Base-by-base conservation (phyloP, 140 eudicot species). In the Senecio squalidus region DNA sequence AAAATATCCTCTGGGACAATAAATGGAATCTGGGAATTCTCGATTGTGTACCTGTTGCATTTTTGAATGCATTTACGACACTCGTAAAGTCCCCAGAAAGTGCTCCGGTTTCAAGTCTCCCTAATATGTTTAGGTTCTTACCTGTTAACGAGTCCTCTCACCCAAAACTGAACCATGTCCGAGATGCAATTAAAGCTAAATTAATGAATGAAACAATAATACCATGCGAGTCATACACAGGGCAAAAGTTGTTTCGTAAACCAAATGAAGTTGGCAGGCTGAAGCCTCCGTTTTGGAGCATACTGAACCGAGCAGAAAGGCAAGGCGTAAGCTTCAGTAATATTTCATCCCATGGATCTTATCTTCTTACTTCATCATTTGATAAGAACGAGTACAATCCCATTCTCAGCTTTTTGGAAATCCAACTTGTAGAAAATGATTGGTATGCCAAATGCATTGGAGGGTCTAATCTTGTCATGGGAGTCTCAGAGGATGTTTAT, bases 261-360 rank as follows among this genome's bases (percentile, higher is more conserved):
- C 94, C 94, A 1, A 10, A 24, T 10, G 88, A 84, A 55, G 82
- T 77, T 60, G 71, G 80, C 28, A 68, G 94, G 52, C 38, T 84
- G 29, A 34, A 60, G 49, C 80, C 82, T 23, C 47, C 66, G 1
- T 84, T 84, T 61, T 80, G 88, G 88, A 63, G 64, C 44, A 56
- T 84, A 18, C 25, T 84, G 47, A 39, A 28, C 3, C 57, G 16
- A 18, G 80, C 88, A 9, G 69, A 61, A 52, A 63, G 41, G 7
- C 63, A 76, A 43, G 82, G n/a, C n/a, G n/a, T n/a, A n/a, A n/a
- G n/a, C n/a, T n/a, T n/a, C n/a, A n/a, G n/a, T n/a, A n/a, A n/a
- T n/a, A n/a, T n/a, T n/a, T n/a, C n/a, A n/a, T n/a, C n/a, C n/a
- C n/a, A n/a, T n/a, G n/a, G n/a, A n/a, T n/a, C n/a, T n/a, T n/a